Percentiles rank a stretch among this genome's conserved stretches.
phyloP scores from a whole-genome alignment of 306 rosid species.

The Acacia confusa region DNA sequence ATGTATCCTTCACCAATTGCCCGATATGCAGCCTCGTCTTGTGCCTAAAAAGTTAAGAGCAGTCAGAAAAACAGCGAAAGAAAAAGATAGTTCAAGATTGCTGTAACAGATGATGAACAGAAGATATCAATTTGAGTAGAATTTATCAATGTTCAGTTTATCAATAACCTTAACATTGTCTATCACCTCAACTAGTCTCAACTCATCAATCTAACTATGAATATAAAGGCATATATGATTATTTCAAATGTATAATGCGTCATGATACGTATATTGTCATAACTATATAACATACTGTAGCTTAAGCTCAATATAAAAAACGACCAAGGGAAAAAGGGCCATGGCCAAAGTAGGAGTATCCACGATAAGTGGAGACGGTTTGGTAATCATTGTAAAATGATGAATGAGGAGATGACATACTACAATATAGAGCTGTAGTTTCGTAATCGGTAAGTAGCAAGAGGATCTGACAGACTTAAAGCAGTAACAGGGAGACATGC shows the following conservation, averaged over 20 bases:
- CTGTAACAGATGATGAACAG: neutral
- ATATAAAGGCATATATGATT: neutral
- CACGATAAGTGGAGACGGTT: neutral
- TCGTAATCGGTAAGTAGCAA: neutral
- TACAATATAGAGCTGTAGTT: neutral
- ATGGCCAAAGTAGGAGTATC: neutral
- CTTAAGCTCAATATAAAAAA: neutral
- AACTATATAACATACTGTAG: neutral
- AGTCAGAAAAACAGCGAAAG: neutral
- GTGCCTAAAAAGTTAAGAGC: slow-evolving; percentile 57
- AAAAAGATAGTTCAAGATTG: neutral
- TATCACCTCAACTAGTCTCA: neutral
- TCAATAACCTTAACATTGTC: neutral
- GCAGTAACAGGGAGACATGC: neutral
- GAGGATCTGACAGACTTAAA: neutral
- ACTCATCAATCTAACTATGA: neutral
- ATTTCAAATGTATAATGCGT: neutral
- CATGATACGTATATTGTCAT: neutral
- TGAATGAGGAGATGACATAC: neutral
- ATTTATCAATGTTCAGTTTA: neutral
- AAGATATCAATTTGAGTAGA: neutral
- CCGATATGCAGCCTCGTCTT: slow-evolving; percentile 93
- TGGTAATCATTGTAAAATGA: neutral
- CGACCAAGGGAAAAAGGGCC: neutral
- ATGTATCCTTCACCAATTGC: slow-evolving; percentile 92